A percentile compares a stretch with the other conserved stretches of the same genome.
Conservation (phyloP, 345 rosid genomes). For the Cardamine occulta region DNA sequence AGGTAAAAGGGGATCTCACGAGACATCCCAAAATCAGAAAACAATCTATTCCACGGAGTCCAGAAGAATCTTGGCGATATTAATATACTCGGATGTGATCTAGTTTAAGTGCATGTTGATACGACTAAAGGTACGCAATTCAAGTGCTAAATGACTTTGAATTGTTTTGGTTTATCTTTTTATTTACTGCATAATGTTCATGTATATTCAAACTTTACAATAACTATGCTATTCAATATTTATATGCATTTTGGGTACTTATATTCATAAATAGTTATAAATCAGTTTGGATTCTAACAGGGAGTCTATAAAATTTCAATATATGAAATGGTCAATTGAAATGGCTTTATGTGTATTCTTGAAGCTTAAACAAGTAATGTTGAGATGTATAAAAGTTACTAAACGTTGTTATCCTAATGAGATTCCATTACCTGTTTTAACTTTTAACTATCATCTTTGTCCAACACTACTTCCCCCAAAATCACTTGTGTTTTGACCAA, state of each 20-base stretch:
- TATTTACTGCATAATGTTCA: not conserved
- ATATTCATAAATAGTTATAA: not conserved
- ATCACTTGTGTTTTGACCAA: slow-evolving; percentile 30
- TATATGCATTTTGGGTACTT: not conserved
- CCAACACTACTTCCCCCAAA: slow-evolving; percentile 25
- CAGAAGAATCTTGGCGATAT: not conserved
- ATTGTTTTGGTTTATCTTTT: not conserved
- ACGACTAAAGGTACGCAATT: not conserved
- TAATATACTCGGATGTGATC: not conserved
- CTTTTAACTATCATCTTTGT: slow-evolving; percentile 22
- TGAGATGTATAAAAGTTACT: slow-evolving; percentile 17
- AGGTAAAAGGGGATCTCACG: not conserved
- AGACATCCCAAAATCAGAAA: not conserved
- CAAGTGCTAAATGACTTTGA: not conserved
- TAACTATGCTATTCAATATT: not conserved
- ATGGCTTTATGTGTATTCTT: not conserved
- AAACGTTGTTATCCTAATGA: slow-evolving; percentile 24
- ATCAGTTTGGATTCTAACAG: not conserved
- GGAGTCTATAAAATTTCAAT: slow-evolving; percentile 11
- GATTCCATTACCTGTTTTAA: slow-evolving; percentile 12
- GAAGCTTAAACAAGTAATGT: slow-evolving; percentile 6
- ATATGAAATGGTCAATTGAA: not conserved
- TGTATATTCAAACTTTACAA: not conserved
- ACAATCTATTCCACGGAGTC: not conserved
- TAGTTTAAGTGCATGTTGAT: not conserved